Conservation (phyloP, 2,329 filamentous ascomycete genomes). For the Diaporthe aspalathi region DNA sequence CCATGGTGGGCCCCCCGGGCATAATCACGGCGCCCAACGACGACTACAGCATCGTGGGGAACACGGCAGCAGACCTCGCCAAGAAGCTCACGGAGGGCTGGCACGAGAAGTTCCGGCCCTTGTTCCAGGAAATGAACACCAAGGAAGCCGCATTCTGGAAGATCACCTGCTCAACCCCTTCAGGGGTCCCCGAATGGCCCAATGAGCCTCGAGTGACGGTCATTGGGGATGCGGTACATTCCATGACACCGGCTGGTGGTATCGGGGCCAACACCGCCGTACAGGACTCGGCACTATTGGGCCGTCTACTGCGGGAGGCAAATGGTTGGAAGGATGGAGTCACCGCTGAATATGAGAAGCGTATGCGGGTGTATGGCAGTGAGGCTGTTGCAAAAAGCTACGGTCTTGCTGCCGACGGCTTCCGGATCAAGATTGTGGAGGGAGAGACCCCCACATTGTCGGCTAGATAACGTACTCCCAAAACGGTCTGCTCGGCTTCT, state of each 20-base stretch:
- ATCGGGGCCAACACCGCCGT: constrained; percentile 69
- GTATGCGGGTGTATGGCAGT: constrained; percentile 71
- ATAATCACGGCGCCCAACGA: constrained; percentile 69
- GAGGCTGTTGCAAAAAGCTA: constrained; percentile 68
- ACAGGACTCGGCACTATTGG: constrained; percentile 65
- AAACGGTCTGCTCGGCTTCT: neutral
- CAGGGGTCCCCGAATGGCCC: constrained; percentile 69
- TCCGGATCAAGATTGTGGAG: constrained; percentile 61
- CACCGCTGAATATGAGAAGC: constrained; percentile 68
- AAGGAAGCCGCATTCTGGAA: constrained; percentile 73
- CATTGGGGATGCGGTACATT: constrained; percentile 68
- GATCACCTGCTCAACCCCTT: constrained; percentile 71
- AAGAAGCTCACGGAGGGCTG: constrained; percentile 64
- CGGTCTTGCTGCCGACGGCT: constrained; percentile 54
- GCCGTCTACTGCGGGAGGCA: constrained; percentile 61
- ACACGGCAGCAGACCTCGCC: constrained; percentile 67
- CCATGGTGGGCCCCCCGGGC: constrained; percentile 68
- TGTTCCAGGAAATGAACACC: constrained; percentile 69
- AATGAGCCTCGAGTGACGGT: constrained; percentile 69
- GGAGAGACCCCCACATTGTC: constrained; percentile 41
- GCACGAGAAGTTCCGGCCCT: constrained; percentile 65
- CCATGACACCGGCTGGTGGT: constrained; percentile 68
- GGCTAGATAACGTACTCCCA: neutral
- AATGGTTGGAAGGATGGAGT: constrained; percentile 66
- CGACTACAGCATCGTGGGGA: constrained; percentile 68